Percentiles rank a stretch among this genome's conserved stretches.
Conservation (phyloP, 805 yeast genomes). For the Priceomyces medius region DNA sequence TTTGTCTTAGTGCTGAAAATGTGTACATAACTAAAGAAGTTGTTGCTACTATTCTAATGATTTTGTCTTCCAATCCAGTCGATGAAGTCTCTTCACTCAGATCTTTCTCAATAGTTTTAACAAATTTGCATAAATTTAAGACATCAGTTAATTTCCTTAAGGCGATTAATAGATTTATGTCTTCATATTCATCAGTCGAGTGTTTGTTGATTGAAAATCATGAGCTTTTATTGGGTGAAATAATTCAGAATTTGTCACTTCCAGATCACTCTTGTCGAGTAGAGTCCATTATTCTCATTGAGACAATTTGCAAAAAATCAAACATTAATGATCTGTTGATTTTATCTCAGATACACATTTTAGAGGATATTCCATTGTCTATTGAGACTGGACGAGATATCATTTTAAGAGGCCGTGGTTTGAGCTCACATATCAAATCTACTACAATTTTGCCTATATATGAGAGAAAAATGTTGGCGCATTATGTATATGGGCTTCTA, state of each 20-base stretch:
- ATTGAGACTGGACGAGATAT: constrained; percentile 73
- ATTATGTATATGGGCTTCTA: constrained; percentile 56
- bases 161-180: constrained; percentile 30
- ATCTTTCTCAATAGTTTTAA: background rate
- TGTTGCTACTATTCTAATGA: background rate
- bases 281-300: constrained; percentile 50
- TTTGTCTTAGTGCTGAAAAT: constrained; percentile 15
- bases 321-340: constrained; percentile 33
- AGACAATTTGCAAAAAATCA: constrained; percentile 21
- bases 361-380: constrained; percentile 75
- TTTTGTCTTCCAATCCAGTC: constrained; percentile 7
- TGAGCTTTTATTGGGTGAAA: constrained; percentile 12
- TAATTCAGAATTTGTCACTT: constrained; percentile 37
- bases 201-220: constrained; percentile 5
- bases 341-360: constrained; percentile 50
- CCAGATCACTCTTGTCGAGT: constrained; percentile 54
- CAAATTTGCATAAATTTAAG: constrained; percentile 22
- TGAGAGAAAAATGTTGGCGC: constrained; percentile 31
- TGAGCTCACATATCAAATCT: constrained; percentile 44
- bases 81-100: constrained; percentile 2
- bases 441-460: constrained; percentile 17
- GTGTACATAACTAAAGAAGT: background rate
- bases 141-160: constrained; percentile 38
- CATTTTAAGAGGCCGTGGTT: constrained; percentile 60
- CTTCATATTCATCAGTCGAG: constrained; percentile 5